Evolutionary conservation across 2,329 filamentous ascomycete species (phyloP), one percentile per base, ranked within the genome.

Genomic region (Chaetoscypha palmicola): DNA sequence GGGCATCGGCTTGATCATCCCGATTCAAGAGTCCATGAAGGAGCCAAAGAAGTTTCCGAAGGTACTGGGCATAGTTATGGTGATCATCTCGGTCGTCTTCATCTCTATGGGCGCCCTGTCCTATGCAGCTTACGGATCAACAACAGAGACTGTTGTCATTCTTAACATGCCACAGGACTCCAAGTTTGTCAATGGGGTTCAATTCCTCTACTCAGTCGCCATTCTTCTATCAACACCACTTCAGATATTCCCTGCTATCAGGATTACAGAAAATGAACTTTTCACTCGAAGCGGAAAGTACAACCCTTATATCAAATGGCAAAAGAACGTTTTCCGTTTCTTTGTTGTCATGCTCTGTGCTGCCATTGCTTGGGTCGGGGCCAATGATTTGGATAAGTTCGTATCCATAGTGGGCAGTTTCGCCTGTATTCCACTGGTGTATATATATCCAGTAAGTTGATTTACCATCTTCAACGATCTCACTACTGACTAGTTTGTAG

Each of bases 251-350:
- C 92, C 92, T 0, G 92, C 92, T 33, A 97, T 98, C 59, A 85
- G 91, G 61, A 98, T 98, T 59, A 88, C 87, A 24, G 90, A 94
- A 66, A 95, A 94, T 57, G 88, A 89, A 54, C 73, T 97, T 5
- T 98, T 97, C 65, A 94, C 86, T 19, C 77, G 85, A 61, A 95
- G 89, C 50, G 90, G 92, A 56, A 98, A 98, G 67, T 95, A 96
- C 69, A 96, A 97, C 62, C 90, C 89, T 1, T 92, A 87, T 62
- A 94, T 98, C 72, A 98, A 98, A 71, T 98, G 92, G 92, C 86
- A 97, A 74, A 98, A 98, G 79, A 98, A 98, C 57, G 71, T 84
- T 24, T 98, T 95, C 71, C 83, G 92, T 43, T 98, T 97, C 72
- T 82, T 91, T 61, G 79, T 96, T 50, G 92, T 97, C 39, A 77